These are phyloP conservation scores for Goffeauzyma gilvescens DNA, from an alignment of 768 basidiomycete genomes.

Conservation along the genomic window DNA sequence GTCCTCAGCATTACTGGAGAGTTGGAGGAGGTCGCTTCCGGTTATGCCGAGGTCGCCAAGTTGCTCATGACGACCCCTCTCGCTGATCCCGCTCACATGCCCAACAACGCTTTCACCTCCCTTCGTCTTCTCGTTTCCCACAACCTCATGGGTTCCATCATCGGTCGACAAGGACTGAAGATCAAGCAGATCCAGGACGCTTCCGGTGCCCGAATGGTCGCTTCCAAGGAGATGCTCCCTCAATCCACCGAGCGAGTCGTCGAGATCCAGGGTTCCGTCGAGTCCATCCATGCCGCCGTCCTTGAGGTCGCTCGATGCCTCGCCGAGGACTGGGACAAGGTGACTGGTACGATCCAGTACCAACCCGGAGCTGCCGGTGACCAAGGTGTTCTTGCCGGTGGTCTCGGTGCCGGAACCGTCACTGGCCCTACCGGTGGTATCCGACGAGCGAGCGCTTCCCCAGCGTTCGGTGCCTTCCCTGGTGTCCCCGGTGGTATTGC, in stretches of 20 bases:
- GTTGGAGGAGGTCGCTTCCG: constrained; percentile 86
- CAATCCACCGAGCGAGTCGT: constrained; percentile 98
- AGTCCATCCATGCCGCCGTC: constrained; percentile 79
- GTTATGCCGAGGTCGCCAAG: constrained; percentile 83
- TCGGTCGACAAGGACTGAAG: constrained; percentile 86
- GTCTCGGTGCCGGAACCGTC: constrained; percentile 28
- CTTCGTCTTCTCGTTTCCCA: constrained; percentile 96
- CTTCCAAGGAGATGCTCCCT: constrained; percentile 95
- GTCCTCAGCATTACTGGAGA: constrained; percentile 85
- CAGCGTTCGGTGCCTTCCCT: constrained; percentile 8
- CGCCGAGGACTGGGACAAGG: constrained; percentile 90
- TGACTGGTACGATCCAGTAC: constrained; percentile 82
- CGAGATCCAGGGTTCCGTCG: constrained; percentile 85
- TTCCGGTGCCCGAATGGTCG: constrained; percentile 93
- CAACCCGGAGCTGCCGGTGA: constrained; percentile 61
- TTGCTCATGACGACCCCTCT: constrained; percentile 60
- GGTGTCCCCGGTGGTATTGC: no score
- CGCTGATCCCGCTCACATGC: constrained; percentile 48
- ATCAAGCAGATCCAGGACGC: constrained; percentile 97
- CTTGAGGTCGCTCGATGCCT: constrained; percentile 90
- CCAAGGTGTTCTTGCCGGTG: constrained; percentile 32
- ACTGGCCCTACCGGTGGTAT: constrained; percentile 31
- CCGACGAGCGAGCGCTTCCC: constrained; percentile 20
- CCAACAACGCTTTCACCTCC: constrained; percentile 52
- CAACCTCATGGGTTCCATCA: constrained; percentile 98